Evolutionary conservation across 73 alveolate genomes (phyloP).

Genomic region (Tetrahymena elliotti): DNA sequence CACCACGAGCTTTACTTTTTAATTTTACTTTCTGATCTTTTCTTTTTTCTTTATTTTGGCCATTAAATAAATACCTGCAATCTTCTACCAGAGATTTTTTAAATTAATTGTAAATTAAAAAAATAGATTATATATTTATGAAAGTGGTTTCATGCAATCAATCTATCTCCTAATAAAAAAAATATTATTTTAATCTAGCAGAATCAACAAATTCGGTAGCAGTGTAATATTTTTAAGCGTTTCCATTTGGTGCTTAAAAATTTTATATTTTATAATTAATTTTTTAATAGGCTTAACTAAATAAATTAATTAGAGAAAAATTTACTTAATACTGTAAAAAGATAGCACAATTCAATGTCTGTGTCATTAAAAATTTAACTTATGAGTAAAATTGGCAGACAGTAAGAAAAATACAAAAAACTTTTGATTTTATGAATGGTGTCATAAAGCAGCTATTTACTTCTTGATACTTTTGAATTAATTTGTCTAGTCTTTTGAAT

Average conservation of each 20-base stretch:
- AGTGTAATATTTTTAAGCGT: no score
- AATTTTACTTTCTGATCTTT: not conserved
- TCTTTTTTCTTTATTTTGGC: not conserved
- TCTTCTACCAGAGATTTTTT: not conserved
- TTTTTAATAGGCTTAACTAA: not conserved
- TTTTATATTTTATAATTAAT: no score
- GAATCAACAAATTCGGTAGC: not conserved
- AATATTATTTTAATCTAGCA: no score
- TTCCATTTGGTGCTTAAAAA: no score
- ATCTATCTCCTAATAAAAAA: not conserved
- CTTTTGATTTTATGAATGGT: no score
- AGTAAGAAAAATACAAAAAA: no score
- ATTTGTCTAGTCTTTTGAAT: not conserved
- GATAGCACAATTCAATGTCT: not conserved
- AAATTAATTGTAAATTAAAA: no score
- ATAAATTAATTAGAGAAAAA: not conserved
- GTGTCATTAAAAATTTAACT: not conserved
- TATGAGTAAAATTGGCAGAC: not conserved
- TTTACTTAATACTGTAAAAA: not conserved
- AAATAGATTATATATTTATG: no score
- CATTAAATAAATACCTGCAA: not conserved
- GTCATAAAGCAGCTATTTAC: not conserved
- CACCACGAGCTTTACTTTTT: not conserved
- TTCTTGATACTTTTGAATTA: not conserved
- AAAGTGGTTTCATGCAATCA: not conserved